Evolutionary conservation across 441 rosid species (phyloP), one percentile per base, ranked within the genome.

Genomic region (Manihot esculenta): DNA sequence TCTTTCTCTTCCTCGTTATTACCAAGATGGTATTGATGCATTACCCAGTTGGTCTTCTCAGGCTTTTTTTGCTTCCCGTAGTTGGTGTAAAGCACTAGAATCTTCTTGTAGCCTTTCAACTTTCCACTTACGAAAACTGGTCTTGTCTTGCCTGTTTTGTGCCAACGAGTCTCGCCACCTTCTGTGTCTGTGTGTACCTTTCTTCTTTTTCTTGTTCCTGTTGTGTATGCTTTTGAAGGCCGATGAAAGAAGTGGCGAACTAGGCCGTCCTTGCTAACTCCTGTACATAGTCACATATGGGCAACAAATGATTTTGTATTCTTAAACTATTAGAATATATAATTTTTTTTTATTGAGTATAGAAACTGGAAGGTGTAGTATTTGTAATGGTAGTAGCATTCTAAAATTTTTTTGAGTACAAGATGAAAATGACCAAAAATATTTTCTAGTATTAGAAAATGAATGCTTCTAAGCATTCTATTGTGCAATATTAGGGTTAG

Each of bases 1-100:
- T 95, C 97, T 81, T 84, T 93, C 76, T 95, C 99, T 61, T 93
- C 97, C 66, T 93, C 95, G 26, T 83, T 82, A 71, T 81, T 72
- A 11, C 99, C 99, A 53, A 93, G 82, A 78, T 94, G 99, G 79
- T 94, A 94, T 66, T 94, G 99, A 75, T 94, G 99, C 97, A 94
- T 94, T 47, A 94, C 96, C 99, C 99, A 95, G 66, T 85, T 91
- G 47, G 98, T 95, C 62, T 95, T 95, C 79, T 93, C 99, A 0
- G 99, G 95, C 73, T 95, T 95, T 75, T 82, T 86, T 68, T 89
- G 94, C 74, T 93, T 87, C 2, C 99, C 97, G 55, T 91, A 92
- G 79, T 95, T 95, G 38, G 96, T 91, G 79, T 95, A 95, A 55
- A 95, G 97, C 5, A 95, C 99, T 14, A 95, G 75, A 63, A 95